These are phyloP conservation scores for Glycine tomentella DNA, from an alignment of 306 rosid species.

Conservation along the genomic window DNA sequence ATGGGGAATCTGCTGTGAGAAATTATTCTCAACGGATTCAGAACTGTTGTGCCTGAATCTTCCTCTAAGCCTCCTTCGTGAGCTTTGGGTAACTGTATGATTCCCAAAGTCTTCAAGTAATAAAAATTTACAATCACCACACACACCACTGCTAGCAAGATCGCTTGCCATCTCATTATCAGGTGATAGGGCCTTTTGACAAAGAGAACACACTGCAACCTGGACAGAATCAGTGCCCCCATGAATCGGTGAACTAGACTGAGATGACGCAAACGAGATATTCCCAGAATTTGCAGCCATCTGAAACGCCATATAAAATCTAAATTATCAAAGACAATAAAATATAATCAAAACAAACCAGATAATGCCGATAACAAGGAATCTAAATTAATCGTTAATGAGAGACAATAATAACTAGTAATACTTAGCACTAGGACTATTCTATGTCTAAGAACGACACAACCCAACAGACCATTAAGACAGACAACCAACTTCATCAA, in stretches of 20 bases:
- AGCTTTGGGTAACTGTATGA: constrained; percentile 45
- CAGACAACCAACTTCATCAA: constrained; percentile 1
- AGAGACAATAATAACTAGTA: neutral
- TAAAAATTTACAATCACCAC: constrained; percentile 93
- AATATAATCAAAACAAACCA: constrained; percentile 15
- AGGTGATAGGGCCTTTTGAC: constrained; percentile 61
- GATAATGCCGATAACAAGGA: constrained; percentile 1
- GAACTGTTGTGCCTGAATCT: constrained; percentile 70
- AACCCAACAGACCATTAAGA: constrained; percentile 7
- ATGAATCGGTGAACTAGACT: constrained; percentile 39
- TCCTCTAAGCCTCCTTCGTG: constrained; percentile 60
- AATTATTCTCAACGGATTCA: constrained; percentile 65
- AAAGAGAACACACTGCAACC: constrained; percentile 64
- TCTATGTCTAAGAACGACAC: constrained; percentile 26
- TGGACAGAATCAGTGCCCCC: constrained; percentile 47
- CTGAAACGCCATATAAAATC: constrained; percentile 58
- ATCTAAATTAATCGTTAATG: constrained; percentile 24
- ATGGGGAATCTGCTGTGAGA: constrained; percentile 62
- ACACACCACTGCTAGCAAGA: constrained; percentile 54
- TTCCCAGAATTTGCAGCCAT: constrained; percentile 63
- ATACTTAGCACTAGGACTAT: constrained; percentile 17
- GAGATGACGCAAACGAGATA: constrained; percentile 48
- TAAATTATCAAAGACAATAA: constrained; percentile 31
- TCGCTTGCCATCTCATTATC: constrained; percentile 61
- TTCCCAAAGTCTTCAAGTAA: constrained; percentile 73